Evolutionary conservation across 108 stramenopile genomes (phyloP), one percentile per base, ranked within the genome.

Genomic region (Aurantiochytrium sp.): DNA sequence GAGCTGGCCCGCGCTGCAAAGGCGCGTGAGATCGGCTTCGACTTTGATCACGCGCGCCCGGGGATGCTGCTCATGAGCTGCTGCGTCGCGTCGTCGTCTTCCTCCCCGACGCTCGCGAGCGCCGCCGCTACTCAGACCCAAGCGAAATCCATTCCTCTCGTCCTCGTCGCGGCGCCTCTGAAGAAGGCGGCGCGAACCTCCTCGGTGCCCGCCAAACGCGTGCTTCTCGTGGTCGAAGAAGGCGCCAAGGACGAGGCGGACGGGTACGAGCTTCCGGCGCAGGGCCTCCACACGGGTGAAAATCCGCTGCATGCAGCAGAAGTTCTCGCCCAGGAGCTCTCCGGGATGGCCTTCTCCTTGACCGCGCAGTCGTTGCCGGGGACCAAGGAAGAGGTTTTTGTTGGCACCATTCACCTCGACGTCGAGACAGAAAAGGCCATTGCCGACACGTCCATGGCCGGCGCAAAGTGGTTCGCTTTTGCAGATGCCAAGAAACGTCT

Each of bases 1-100:
- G 42, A 81, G 30, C 39, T 48, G 12, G 42, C 21, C 45, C 39
- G 39, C 12, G 45, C 45, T 42, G 27, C 42, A 6, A 48, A 48
- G 4, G 73, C 73, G 45, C 42, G 42, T 19, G 45, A 81, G n/a
- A 24, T 81, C 45, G 73, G 73, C 42, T 81, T 81, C 32, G 73
- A 81, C 73, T 81, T 81, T 48, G 73, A 81, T 41, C 73, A 81
- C 45, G 73, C 73, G 45, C 73, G 73, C 6, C 73, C 73, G 10
- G 73, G 73, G n/a, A 48, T 81, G n/a, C 42, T 81, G 6, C 39
- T 81, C 24, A 81, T 81, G 73, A 81, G 59, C 24, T 30, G 59
- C 34, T 65, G 32, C 32, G 59, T 65, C 19, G 34, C 59, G 6
- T 34, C 32, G 0, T 21, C 53, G 2, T 30, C 32, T 34, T 30